phyloP scores from a whole-genome alignment of 768 basidiomycete species.

The Podaxis mareebaensis region DNA sequence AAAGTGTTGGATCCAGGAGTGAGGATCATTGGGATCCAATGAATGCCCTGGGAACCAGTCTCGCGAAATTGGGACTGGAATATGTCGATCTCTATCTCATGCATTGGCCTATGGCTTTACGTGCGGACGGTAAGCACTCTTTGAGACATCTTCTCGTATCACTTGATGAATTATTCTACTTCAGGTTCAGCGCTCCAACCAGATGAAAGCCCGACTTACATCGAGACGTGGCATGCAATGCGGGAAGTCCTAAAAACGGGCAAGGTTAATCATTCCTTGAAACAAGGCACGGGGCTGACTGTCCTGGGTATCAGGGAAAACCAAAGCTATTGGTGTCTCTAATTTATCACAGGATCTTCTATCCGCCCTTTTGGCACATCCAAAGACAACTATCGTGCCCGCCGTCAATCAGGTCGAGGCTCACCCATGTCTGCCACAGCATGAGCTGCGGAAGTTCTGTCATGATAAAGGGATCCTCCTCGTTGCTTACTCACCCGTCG shows the following conservation, averaged over 20 bases:
- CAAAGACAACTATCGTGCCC: constrained; percentile 8
- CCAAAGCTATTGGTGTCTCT: constrained; percentile 13
- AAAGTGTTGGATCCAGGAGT: constrained; percentile 21
- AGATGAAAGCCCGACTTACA: constrained; percentile 12
- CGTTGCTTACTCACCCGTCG: constrained; percentile 49
- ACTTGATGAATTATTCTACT: neutral
- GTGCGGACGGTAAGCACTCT: neutral
- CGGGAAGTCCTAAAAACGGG: constrained; percentile 13
- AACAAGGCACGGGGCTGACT: neutral
- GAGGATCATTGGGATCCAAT: constrained; percentile 35
- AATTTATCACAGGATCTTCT: constrained; percentile 12
- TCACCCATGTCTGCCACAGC: constrained; percentile 47
- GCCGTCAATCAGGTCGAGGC: constrained; percentile 41
- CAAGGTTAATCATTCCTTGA: neutral
- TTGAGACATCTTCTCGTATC: neutral
- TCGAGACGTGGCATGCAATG: constrained; percentile 15
- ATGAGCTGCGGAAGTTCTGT: constrained; percentile 44
- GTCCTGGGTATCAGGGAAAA: constrained; percentile 7
- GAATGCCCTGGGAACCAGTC: constrained; percentile 33
- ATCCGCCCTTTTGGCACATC: constrained; percentile 6
- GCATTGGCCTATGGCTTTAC: constrained; percentile 25
- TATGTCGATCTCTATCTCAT: constrained; percentile 53
- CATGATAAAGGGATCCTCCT: constrained; percentile 40
- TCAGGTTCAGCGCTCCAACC: constrained; percentile 20
- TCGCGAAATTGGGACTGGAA: constrained; percentile 34